Conservation (phyloP, 139 green algal species). For the Chlorella sp. region DNA sequence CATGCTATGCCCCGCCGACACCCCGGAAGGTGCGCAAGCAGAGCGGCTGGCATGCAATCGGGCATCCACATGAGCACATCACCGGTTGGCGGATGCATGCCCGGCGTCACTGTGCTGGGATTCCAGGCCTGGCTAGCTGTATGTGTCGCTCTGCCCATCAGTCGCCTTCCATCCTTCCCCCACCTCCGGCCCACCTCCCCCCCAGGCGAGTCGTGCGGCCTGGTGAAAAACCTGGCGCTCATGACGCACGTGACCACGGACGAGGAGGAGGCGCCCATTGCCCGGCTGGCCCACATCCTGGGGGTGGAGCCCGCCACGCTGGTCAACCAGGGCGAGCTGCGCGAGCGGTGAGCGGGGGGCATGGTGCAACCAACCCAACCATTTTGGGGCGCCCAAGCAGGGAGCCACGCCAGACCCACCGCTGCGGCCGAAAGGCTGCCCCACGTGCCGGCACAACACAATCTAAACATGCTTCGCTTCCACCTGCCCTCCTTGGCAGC, state of each 20-base stretch:
- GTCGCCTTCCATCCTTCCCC: neutral
- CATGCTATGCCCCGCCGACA: constrained; percentile 98
- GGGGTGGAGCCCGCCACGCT: constrained; percentile 76
- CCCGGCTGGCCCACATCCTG: constrained; percentile 68
- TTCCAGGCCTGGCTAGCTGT: too few relatives aligned
- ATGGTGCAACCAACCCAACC: neutral
- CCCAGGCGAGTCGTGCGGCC: constrained; percentile 87
- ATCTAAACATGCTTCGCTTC: neutral
- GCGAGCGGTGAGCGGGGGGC: constrained; percentile 40
- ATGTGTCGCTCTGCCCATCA: too few relatives aligned
- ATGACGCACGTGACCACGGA: constrained; percentile 99
- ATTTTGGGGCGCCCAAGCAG: too few relatives aligned
- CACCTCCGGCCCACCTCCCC: neutral
- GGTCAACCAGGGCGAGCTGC: constrained; percentile 79
- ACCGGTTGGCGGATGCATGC: too few relatives aligned
- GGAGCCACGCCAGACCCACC: too few relatives aligned
- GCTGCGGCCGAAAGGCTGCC: too few relatives aligned
- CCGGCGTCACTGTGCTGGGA: too few relatives aligned
- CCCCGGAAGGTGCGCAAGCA: constrained; percentile 81
- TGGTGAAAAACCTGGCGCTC: constrained; percentile 99
- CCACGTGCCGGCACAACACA: too few relatives aligned
- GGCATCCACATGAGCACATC: too few relatives aligned
- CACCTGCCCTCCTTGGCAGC: neutral
- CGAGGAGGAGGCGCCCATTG: constrained; percentile 75
- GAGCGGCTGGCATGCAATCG: too few relatives aligned